Base-by-base conservation (phyloP, 202 grass and related monocot genomes). In the Cymbopogon flexuosus region DNA sequence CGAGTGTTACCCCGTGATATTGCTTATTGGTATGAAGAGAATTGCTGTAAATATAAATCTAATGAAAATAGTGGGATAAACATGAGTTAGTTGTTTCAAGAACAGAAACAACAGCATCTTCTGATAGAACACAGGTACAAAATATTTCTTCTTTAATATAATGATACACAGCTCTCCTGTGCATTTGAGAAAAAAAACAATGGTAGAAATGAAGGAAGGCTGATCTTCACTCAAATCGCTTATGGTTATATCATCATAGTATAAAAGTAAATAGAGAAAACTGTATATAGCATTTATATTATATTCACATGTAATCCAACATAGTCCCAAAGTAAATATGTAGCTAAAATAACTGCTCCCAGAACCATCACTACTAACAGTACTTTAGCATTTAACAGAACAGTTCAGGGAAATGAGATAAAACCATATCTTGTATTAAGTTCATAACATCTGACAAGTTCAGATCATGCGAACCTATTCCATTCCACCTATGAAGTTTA, bases 101-200 rank as follows among this genome's bases (percentile, higher is more conserved):
- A 81, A 75, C 62, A 70, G 3, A 87, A 14, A 81, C 22, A 41
- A 19, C n/a, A 77, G 8, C 62, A 64, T 70, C 43, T 62, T 71
- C 58, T 30, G 19, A 45, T 0, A 75, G 21, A 65, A 37, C 24
- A 73, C 29, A 77, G 19, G 62, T 62, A 58, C 3, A 70, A 63
- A 18, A 23, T 63, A 76, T 19, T 56, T 7, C 21, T 56, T 7
- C 21, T 7, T 56, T 56, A 56, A 56, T 54, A 54, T 54, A 54
- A 54, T 19, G 47, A 51, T 54, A 54, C 16, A 54, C 49, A 54
- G 18, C 49, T 54, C 16, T 19, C 5, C 49, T 19, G 52, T 8
- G 8, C 19, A 19, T 10, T 57, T 8, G 2, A 57, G n/a, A 22
- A 57, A 57, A 45, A 51, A 57, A 57, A 57, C n/a, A 62, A 63